Evolutionary conservation across 306 rosid genomes (phyloP).

Genomic region (Ceratonia siliqua): DNA sequence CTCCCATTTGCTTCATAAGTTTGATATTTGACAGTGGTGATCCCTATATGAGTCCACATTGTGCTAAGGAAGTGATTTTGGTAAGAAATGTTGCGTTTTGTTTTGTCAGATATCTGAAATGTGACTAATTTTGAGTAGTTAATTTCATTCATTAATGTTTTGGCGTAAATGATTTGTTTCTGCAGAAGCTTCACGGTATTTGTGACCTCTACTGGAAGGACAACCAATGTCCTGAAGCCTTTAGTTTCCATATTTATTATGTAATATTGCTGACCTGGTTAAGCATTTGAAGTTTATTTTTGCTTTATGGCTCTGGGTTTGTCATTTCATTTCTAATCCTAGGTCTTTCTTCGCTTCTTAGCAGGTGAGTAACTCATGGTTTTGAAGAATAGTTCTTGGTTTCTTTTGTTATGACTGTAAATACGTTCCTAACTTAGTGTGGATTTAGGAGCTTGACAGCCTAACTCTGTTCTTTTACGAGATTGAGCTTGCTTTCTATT

Average conservation of each 20-base stretch:
- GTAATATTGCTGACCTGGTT: conserved; percentile 29
- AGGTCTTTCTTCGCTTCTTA: conserved; percentile 31
- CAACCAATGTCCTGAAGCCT: conserved; percentile 28
- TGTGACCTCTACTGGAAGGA: conserved; percentile 17
- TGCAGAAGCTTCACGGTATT: conserved; percentile 38
- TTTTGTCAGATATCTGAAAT: conserved; percentile 54
- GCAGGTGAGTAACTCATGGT: conserved; percentile 25
- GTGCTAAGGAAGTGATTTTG: conserved; percentile 48
- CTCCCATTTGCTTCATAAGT: conserved; percentile 27
- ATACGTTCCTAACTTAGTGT: conserved; percentile 13
- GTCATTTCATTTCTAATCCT: conserved; percentile 7
- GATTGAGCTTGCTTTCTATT: conserved; percentile 32
- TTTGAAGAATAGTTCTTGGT: conserved; percentile 27
- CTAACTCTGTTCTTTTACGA: conserved; percentile 12
- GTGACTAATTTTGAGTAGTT: conserved; percentile 32
- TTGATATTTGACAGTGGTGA: conserved; percentile 34
- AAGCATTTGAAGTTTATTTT: conserved; percentile 10
- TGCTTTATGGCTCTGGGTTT: conserved; percentile 17
- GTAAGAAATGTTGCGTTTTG: conserved; percentile 37
- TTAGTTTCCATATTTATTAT: conserved; percentile 30
- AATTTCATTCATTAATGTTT: conserved; percentile 39
- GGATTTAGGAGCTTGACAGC: conserved; percentile 26
- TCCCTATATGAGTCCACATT: conserved; percentile 35
- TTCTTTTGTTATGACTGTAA: conserved; percentile 24
- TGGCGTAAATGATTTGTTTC: conserved; percentile 24